Evolutionary conservation across 176 grass and related monocot species (phyloP), one percentile per base, ranked within the genome.

Genomic region (Juncus inflexus): DNA sequence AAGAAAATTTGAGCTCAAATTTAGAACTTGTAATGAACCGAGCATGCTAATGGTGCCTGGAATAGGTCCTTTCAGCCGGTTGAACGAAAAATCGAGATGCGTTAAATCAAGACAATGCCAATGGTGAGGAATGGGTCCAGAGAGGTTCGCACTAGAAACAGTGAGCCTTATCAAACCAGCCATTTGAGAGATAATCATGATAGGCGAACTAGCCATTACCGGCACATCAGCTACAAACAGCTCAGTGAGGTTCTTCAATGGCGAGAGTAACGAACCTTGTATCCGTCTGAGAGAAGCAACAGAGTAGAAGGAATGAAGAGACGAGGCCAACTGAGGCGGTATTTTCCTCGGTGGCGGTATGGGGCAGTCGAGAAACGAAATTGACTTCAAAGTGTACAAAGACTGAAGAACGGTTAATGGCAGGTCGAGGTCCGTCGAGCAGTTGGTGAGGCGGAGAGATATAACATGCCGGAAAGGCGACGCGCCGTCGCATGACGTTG

Each of bases 1-100:
- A 80, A 99, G 85, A 1, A 58, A 62, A 62, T 99, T 99, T 54
- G 88, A 89, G 77, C 88, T 89, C 68, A 99, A 83, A 67, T 99
- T 84, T 56, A 99, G 55, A 54, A 74, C 74, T 45, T 77, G 64
- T 38, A 99, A 75, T 53, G 50, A 84, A 77, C 50, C 78, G 40
- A 99, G 79, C 50, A 86, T 74, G 16, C 83, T 90, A 66, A 99
- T 70, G 6, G 88, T 79, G 58, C 81, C 71, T 3, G 94, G 88
- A 13, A 99, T 53, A 42, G 75, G 11, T 19, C 88, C 88, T n/a
- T 69, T 36, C 77, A 99, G 90, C 64, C 35, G 80, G 83, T 99
- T 99, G 47, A 70, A 67, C 16, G 94, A 99, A 55, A 99, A 86
- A 62, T 99, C 85, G 47, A 92, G 88, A 64, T 70, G 85, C 11